Evolutionary conservation across 2,329 filamentous ascomycete species (phyloP).

Genomic region (Botrytis sinoallii): DNA sequence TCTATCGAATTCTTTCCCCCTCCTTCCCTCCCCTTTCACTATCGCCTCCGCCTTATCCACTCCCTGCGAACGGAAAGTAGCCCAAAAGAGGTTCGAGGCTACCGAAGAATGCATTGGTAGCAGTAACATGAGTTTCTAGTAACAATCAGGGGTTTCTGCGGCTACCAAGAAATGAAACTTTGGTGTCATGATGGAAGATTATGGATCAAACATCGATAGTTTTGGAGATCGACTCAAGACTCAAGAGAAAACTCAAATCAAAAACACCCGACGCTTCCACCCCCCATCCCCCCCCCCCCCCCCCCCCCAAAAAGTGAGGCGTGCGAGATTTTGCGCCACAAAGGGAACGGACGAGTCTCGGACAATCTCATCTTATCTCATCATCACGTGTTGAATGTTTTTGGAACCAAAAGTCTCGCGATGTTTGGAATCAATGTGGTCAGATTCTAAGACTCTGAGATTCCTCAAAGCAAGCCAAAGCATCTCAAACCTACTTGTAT

Average conservation of each 20-base stretch:
- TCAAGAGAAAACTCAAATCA: not conserved
- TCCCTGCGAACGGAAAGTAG: not conserved
- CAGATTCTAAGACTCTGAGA: not conserved
- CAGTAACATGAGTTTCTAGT: not conserved
- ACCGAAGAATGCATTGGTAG: constrained; percentile 2
- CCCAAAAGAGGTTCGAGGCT: constrained; percentile 1
- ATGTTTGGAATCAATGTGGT: not conserved
- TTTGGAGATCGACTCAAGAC: constrained; percentile 7
- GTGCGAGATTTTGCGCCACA: constrained; percentile 9
- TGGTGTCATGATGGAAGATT: not conserved
- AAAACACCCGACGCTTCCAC: not conserved
- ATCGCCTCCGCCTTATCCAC: not conserved
- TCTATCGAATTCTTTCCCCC: not conserved
- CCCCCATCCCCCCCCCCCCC: no score
- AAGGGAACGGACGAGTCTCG: not conserved
- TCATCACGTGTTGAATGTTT: not conserved
- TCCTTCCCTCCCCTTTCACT: not conserved
- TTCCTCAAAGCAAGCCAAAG: not conserved
- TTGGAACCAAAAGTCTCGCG: not conserved
- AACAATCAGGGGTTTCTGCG: not conserved
- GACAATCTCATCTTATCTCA: not conserved
- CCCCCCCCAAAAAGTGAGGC: not conserved
- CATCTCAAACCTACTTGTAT: not conserved
- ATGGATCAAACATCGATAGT: constrained; percentile 19
- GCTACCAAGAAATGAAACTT: constrained; percentile 6